Base-by-base conservation (phyloP, 2,329 filamentous ascomycete species). In the Colletotrichum paranaense region DNA sequence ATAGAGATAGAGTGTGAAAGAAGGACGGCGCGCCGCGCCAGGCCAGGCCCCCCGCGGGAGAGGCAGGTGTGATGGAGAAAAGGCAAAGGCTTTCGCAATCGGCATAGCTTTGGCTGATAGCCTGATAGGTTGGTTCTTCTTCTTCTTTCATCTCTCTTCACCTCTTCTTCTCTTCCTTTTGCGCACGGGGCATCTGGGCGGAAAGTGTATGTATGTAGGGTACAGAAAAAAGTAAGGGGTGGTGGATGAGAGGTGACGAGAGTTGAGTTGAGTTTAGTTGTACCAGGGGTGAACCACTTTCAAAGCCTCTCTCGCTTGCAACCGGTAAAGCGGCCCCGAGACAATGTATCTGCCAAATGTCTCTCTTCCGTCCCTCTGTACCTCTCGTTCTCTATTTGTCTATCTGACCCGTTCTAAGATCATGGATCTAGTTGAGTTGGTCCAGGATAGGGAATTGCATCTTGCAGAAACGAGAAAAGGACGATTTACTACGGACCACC, bases 371-470 rank as follows among this genome's bases (percentile, higher is more conserved):
- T 30, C 60, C 16, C 60, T 58, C 28, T 32, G 49, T 46, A 12
- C 32, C 58, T 28, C 14, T 19, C 5, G 38, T 42, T 42, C 38
- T 42, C 38, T 42, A 3, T 42, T 5, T 19, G 38, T 42, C 38
- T 42, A 42, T 42, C 38, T 19, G 14, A 42, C 38, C 38, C 16
- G 35, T 38, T 30, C 59, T 30, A 35, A 65, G 26, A 65, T 30
- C 53, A 69, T 19, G 67, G 42, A 70, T 70, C 42, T 62, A 66
- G 67, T 66, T 70, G 53, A 59, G 38, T 59, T 66, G 62, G 62
- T 24, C 67, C 42, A 53, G 67, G 53, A 70, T 59, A 24, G 30
- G 49, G 58, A 35, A 68, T 56, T 65, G 46, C 60, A 63, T 63
- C 11, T 49, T 42, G 38, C 38, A 42, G 38, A 42, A 42, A 42